Conservation (phyloP, 106 monocot species). For the Dendrobium catenatum region DNA sequence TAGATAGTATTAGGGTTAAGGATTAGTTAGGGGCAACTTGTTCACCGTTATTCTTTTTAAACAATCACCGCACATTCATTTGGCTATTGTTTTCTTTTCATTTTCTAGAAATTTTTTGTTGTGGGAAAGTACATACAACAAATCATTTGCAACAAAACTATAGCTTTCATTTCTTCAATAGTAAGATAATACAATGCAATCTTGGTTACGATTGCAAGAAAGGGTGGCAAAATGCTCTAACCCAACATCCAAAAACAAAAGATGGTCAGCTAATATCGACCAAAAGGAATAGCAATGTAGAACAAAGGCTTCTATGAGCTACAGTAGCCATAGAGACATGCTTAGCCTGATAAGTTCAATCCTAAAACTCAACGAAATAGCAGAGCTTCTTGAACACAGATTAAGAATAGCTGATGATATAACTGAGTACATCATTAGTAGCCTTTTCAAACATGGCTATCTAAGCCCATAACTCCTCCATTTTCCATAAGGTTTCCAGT, state of each 20-base stretch:
- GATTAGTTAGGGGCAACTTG: too few relatives aligned
- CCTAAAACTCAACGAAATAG: not conserved
- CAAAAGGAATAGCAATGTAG: too few relatives aligned
- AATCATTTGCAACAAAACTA: not conserved
- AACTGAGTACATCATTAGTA: not conserved
- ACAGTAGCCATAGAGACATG: not conserved
- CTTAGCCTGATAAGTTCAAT: not conserved
- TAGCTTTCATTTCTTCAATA: not conserved
- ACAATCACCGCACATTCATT: too few relatives aligned
- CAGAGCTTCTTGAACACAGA: not conserved
- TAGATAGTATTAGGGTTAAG: too few relatives aligned
- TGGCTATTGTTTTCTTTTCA: too few relatives aligned
- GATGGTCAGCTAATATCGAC: not conserved
- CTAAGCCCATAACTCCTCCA: not conserved
- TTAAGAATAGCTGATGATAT: not conserved
- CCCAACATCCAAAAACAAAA: not conserved
- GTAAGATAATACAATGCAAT: not conserved
- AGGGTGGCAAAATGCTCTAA: not conserved
- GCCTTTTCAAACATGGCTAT: slow-evolving; percentile 7
- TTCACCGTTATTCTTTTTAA: too few relatives aligned
- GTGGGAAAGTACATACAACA: too few relatives aligned
- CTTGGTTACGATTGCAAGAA: not conserved
- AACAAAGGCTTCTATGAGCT: not conserved
- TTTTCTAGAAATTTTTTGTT: too few relatives aligned
- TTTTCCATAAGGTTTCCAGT: not conserved